A percentile compares a stretch with the other conserved stretches of the same genome.
Evolutionary conservation across 305 asterid genomes (phyloP).

Genomic region (Vinca major): DNA sequence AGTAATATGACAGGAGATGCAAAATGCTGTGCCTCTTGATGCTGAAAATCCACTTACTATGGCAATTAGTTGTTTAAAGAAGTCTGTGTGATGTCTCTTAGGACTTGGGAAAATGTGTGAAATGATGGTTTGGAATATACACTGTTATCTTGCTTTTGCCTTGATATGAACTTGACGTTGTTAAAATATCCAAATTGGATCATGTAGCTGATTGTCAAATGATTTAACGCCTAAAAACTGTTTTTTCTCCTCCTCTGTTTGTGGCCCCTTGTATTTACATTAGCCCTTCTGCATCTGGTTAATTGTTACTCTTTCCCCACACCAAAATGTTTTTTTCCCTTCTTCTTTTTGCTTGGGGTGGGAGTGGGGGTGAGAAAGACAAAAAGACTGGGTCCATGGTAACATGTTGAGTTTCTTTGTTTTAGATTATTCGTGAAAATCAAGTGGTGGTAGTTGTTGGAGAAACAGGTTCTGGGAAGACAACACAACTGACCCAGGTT

Average conservation of each 20-base stretch:
- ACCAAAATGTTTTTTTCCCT: no score
- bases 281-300: not conserved
- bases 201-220: not conserved
- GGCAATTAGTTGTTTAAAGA: not conserved
- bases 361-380: not conserved
- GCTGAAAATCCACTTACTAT: not conserved
- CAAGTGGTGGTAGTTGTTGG: slow-evolving; percentile 97
- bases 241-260: not conserved
- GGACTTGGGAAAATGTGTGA: not conserved
- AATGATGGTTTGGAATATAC: not conserved
- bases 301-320: not conserved
- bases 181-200: not conserved
- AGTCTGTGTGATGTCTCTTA: not conserved
- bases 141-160: not conserved
- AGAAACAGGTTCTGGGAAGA: slow-evolving; percentile 98
- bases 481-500: slow-evolving; percentile 96
- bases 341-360: no score
- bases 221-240: not conserved
- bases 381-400: not conserved
- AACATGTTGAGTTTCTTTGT: slow-evolving; percentile 9
- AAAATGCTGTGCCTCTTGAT: not conserved
- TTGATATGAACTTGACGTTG: not conserved
- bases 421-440: slow-evolving; percentile 83
- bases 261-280: not conserved
- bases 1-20: not conserved